These are phyloP conservation scores for Zoysia pacifica DNA, from an alignment of 176 grass and related monocot genomes.

Conservation along the genomic window DNA sequence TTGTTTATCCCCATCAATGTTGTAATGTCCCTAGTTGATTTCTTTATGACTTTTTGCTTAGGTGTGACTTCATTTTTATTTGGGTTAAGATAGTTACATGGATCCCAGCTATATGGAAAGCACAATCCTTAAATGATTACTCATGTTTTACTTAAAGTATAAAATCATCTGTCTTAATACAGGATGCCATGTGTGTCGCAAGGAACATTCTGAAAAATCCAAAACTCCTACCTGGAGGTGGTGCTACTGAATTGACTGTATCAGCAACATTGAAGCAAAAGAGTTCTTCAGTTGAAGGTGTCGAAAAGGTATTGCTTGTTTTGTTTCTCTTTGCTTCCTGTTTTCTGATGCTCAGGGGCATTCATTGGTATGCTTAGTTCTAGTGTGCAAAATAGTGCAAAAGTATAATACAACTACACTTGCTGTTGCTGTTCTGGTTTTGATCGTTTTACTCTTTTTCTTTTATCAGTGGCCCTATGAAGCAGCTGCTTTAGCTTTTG, in stretches of 20 bases:
- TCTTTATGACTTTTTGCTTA: background rate
- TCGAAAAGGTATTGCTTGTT: constrained; percentile 76
- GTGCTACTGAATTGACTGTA: constrained; percentile 92
- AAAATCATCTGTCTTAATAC: constrained; percentile 20
- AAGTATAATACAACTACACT: too few relatives aligned
- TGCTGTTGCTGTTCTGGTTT: background rate
- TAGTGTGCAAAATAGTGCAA: too few relatives aligned
- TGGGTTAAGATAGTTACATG: too few relatives aligned
- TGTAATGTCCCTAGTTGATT: background rate
- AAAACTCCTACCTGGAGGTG: constrained; percentile 93
- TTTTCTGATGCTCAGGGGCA: background rate
- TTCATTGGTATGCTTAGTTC: background rate
- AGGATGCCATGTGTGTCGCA: constrained; percentile 96
- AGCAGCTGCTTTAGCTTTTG: constrained; percentile 96
- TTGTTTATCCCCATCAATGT: background rate
- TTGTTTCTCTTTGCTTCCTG: background rate
- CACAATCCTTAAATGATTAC: too few relatives aligned
- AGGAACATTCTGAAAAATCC: constrained; percentile 97
- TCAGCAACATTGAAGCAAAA: constrained; percentile 87
- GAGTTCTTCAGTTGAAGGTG: constrained; percentile 92
- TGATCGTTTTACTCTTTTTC: constrained; percentile 45
- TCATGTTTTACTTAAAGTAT: background rate
- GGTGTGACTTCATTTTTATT: background rate
- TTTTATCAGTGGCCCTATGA: constrained; percentile 93
- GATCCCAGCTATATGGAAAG: too few relatives aligned